Percentiles rank a stretch among this genome's conserved stretches.
phyloP scores from a whole-genome alignment of 495 filamentous ascomycete genomes.

The Podospora bellae-mahoneyi region DNA sequence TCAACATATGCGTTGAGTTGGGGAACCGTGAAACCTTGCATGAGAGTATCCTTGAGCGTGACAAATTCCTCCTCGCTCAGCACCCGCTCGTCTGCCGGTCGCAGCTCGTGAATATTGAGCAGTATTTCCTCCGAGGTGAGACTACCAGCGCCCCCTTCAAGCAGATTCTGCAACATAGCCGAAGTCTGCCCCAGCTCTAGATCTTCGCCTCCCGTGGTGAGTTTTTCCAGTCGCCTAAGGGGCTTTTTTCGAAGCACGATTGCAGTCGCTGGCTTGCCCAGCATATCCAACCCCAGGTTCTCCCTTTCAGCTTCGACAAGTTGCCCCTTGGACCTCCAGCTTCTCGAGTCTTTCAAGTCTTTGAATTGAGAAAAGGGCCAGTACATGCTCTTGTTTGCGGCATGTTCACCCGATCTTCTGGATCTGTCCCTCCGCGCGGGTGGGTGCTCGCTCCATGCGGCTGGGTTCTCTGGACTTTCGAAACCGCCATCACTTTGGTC shows the following conservation, averaged over 20 bases:
- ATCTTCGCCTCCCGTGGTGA: too few species aligned
- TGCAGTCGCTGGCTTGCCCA: neutral
- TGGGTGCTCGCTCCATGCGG: neutral
- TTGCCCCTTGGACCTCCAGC: neutral
- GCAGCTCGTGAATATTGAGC: slow-evolving; percentile 44
- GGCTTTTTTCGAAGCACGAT: neutral
- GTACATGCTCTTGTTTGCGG: neutral
- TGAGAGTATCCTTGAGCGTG: slow-evolving; percentile 36
- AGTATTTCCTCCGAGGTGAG: slow-evolving; percentile 31
- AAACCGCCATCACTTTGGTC: neutral
- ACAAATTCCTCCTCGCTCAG: slow-evolving; percentile 38
- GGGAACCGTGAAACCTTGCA: slow-evolving; percentile 39
- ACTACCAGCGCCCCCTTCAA: slow-evolving; percentile 30
- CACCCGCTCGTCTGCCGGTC: slow-evolving; percentile 30
- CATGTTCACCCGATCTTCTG: neutral
- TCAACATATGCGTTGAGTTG: slow-evolving; percentile 44
- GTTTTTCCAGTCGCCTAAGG: neutral
- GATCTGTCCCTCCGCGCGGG: neutral
- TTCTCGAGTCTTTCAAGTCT: neutral
- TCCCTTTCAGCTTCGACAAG: neutral
- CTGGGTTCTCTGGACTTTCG: neutral
- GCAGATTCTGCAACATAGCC: slow-evolving; percentile 31
- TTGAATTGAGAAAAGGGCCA: neutral
- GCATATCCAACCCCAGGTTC: neutral
- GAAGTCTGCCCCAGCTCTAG: neutral